A percentile compares a stretch with the other conserved stretches of the same genome.
Evolutionary conservation across 768 basidiomycete species (phyloP).

Genomic region (Tephrocybe sp.): DNA sequence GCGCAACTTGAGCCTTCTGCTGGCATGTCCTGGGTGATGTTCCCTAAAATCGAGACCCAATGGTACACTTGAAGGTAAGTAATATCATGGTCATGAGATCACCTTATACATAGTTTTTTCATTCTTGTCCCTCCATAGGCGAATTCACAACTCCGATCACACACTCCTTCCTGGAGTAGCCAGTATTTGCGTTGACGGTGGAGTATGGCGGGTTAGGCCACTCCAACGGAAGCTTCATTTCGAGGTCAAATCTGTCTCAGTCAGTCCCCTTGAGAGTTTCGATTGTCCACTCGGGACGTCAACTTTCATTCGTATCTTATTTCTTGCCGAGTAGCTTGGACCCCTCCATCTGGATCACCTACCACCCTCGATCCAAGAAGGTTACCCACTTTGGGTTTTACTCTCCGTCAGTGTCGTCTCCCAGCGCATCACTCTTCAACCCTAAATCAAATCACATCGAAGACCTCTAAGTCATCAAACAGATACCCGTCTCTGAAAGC

Average conservation of each 20-base stretch:
- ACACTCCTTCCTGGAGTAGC: slow-evolving; percentile 46
- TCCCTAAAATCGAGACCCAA: slow-evolving; percentile 38
- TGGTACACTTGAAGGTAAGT: slow-evolving; percentile 38
- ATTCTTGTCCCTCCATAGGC: slow-evolving; percentile 28
- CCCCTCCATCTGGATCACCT: slow-evolving; percentile 39
- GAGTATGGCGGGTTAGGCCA: too few species aligned
- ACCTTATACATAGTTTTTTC: neutral
- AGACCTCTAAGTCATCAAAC: slow-evolving; percentile 37
- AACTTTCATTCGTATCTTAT: neutral
- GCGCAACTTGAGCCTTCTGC: slow-evolving; percentile 35
- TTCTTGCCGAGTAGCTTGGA: slow-evolving; percentile 28
- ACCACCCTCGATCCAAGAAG: slow-evolving; percentile 37
- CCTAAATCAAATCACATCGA: slow-evolving; percentile 29
- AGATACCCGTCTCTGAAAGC: slow-evolving; percentile 37
- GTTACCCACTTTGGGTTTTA: slow-evolving; percentile 33
- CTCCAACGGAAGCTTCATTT: too few species aligned
- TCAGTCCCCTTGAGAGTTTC: slow-evolving; percentile 44
- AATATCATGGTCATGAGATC: neutral
- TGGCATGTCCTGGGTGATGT: slow-evolving; percentile 39
- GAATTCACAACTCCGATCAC: slow-evolving; percentile 56
- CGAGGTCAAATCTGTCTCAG: slow-evolving; percentile 42
- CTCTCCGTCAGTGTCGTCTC: slow-evolving; percentile 28
- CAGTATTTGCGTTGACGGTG: slow-evolving; percentile 52
- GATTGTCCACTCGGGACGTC: slow-evolving; percentile 45
- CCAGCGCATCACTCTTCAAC: slow-evolving; percentile 41